A percentile compares a stretch with the other conserved stretches of the same genome.
phyloP scores from a whole-genome alignment of 2,329 filamentous ascomycete genomes.

The Nothophaeocryptopus gaeumannii region DNA sequence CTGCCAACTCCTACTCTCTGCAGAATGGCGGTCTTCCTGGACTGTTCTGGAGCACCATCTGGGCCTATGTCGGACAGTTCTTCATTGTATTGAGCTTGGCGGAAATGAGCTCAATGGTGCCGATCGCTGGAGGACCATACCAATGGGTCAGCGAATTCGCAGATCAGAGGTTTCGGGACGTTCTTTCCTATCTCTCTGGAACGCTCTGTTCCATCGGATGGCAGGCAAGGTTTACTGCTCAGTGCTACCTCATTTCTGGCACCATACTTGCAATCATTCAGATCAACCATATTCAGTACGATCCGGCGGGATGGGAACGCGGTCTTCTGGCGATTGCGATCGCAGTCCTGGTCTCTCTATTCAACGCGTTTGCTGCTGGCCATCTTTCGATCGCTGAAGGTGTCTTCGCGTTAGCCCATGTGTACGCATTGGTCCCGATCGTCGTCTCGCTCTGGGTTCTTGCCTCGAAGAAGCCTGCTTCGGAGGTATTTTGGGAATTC shows the following conservation, averaged over 20 bases:
- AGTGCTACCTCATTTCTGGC: constrained; percentile 45
- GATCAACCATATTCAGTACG: constrained; percentile 36
- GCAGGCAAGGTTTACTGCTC: constrained; percentile 45
- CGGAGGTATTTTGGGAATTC: constrained; percentile 35
- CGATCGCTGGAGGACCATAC: constrained; percentile 29
- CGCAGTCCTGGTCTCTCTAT: constrained; percentile 21
- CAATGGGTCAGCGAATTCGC: constrained; percentile 44
- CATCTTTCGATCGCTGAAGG: constrained; percentile 33
- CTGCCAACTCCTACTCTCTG: constrained; percentile 26
- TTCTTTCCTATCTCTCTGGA: constrained; percentile 46
- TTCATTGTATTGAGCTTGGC: constrained; percentile 36
- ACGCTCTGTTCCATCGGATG: constrained; percentile 37
- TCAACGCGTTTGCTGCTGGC: constrained; percentile 32
- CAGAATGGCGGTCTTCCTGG: constrained; percentile 30
- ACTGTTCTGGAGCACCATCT: constrained; percentile 32
- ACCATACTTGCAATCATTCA: constrained; percentile 47
- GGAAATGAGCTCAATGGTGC: constrained; percentile 36
- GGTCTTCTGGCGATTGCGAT: constrained; percentile 27
- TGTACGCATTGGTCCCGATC: constrained; percentile 35
- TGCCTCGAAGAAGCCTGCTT: constrained; percentile 16
- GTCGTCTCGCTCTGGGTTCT: constrained; percentile 32
- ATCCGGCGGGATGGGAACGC: constrained; percentile 24
- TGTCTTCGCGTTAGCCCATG: constrained; percentile 32
- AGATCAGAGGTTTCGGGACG: constrained; percentile 40
- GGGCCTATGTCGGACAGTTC: constrained; percentile 28